phyloP scores from a whole-genome alignment of 2,329 filamentous ascomycete species.

The Colletotrichum sp. region DNA sequence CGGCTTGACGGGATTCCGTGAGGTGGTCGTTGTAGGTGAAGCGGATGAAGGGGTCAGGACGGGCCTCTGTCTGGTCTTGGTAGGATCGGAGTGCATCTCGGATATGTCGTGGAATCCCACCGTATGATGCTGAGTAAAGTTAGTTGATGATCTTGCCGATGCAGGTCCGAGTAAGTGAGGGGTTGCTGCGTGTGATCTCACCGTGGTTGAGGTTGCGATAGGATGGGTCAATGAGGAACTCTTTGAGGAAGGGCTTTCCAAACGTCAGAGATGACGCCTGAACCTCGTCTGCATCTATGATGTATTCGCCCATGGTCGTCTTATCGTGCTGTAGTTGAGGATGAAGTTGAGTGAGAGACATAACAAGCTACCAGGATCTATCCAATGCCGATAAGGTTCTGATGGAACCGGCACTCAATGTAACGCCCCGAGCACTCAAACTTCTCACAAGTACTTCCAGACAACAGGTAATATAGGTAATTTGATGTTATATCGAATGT shows the following conservation, averaged over 20 bases:
- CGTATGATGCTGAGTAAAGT: conserved; percentile 71
- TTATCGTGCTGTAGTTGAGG: not conserved
- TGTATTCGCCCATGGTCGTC: not conserved
- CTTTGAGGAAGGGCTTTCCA: conserved; percentile 53
- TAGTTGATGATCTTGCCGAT: conserved; percentile 14
- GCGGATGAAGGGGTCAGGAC: conserved; percentile 79
- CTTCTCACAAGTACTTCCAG: not conserved
- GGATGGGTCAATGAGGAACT: conserved; percentile 73
- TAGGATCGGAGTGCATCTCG: conserved; percentile 65
- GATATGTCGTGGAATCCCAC: conserved; percentile 72
- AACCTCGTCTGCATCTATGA: not conserved
- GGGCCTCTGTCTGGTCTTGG: conserved; percentile 69
- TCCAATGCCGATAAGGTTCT: not conserved
- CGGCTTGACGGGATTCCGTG: conserved; percentile 66
- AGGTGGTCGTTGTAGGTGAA: conserved; percentile 69
- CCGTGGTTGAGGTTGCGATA: conserved; percentile 82
- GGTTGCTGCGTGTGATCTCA: conserved; percentile 33
- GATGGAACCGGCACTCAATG: not conserved
- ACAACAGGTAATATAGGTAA: not conserved
- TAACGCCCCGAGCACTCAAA: not conserved
- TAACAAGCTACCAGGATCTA: not conserved
- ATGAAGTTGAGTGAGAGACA: not conserved
- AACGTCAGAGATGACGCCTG: conserved; percentile 23
- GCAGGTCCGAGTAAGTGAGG: not conserved
- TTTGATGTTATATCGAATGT: not conserved